Percentiles rank a stretch among this genome's conserved stretches.
Evolutionary conservation across 495 filamentous ascomycete species (phyloP).

Genomic region (Penicillium pancosmium): DNA sequence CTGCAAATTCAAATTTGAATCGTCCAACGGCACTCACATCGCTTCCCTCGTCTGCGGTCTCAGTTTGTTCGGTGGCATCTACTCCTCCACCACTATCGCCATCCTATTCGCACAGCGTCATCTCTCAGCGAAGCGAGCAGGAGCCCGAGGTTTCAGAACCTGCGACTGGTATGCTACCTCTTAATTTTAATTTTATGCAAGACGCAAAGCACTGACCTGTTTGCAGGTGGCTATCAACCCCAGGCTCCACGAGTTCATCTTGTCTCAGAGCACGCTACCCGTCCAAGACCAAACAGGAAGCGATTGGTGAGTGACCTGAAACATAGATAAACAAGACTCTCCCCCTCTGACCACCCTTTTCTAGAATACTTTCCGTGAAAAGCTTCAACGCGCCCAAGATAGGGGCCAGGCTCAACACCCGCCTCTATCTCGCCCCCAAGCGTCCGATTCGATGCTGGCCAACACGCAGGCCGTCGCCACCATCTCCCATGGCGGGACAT

Average conservation of each 20-base stretch:
- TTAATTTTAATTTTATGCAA: conserved; percentile 2
- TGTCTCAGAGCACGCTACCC: conserved; percentile 28
- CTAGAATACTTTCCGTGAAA: conserved; percentile 48
- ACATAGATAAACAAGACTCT: conserved; percentile 18
- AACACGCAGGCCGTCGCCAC: conserved; percentile 33
- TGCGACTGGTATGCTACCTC: conserved; percentile 25
- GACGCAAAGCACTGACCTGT: conserved; percentile 19
- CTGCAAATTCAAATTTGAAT: conserved; percentile 39
- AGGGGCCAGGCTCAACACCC: conserved; percentile 21
- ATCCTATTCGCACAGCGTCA: conserved; percentile 44
- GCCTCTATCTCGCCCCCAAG: conserved; percentile 19
- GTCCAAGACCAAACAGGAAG: conserved; percentile 32
- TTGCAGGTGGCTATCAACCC: conserved; percentile 18
- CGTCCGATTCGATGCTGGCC: conserved; percentile 38
- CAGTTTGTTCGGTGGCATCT: conserved; percentile 38
- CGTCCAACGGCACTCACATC: conserved; percentile 24
- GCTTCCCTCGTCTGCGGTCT: conserved; percentile 27
- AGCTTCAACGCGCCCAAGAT: conserved; percentile 32
- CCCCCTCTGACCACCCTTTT: conserved; percentile 11
- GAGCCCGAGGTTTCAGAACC: conserved; percentile 35
- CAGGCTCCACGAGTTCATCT: conserved; percentile 28
- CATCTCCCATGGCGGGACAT: conserved; percentile 44
- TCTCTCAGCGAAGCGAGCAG: conserved; percentile 37
- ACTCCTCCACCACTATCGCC: conserved; percentile 48
- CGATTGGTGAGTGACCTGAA: conserved; percentile 33